phyloP scores from a whole-genome alignment of 352 stramenopile genomes.

The Globisporangium viniferum region DNA sequence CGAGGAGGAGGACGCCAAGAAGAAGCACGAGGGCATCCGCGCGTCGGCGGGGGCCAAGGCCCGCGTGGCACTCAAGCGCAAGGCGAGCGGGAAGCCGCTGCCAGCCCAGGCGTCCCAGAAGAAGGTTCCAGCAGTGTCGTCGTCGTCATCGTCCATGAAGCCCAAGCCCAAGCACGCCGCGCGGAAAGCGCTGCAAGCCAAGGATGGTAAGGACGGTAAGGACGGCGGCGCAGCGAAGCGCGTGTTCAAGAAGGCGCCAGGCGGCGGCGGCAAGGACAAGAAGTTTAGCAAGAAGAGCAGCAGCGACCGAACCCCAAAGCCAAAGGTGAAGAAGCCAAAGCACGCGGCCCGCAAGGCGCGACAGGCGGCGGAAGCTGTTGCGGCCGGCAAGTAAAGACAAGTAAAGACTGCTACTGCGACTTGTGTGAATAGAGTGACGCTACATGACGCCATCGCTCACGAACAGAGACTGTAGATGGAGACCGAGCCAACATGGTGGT shows the following conservation, averaged over 20 bases:
- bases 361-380: constrained; percentile 42
- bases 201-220: constrained; percentile 10
- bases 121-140: constrained; percentile 23
- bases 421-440: constrained; percentile 11
- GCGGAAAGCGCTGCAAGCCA: constrained; percentile 41
- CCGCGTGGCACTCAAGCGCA: constrained; percentile 66
- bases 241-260: constrained; percentile 12
- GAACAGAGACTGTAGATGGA: background rate
- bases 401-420: constrained; percentile 13
- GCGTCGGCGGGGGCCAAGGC: constrained; percentile 48
- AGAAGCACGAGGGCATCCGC: constrained; percentile 58
- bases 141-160: constrained; percentile 32
- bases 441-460: background rate
- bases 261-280: constrained; percentile 17
- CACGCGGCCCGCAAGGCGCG: constrained; percentile 63
- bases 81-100: constrained; percentile 4
- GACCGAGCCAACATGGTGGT: background rate
- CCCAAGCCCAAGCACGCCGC: constrained; percentile 57
- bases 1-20: constrained; percentile 29
- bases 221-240: constrained; percentile 8
- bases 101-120: constrained; percentile 26
- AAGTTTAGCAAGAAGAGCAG: constrained; percentile 19
- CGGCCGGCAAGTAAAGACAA: constrained; percentile 23
- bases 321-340: constrained; percentile 68
- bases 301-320: constrained; percentile 18